A percentile compares a stretch with the other conserved stretches of the same genome.
phyloP scores from a whole-genome alignment of 306 rosid species.

The Rosa lucieae region DNA sequence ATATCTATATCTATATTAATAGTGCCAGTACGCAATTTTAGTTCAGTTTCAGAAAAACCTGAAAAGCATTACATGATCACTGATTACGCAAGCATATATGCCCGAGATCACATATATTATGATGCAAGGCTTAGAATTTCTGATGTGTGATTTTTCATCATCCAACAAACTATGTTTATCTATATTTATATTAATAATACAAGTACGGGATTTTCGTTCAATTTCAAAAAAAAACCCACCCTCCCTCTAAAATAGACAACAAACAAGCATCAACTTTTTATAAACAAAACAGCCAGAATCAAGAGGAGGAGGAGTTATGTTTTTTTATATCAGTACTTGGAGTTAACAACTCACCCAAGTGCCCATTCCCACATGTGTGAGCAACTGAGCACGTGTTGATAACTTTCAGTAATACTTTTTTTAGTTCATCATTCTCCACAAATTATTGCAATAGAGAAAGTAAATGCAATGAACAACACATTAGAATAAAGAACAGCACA shows the following conservation, averaged over 20 bases:
- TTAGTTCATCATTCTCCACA: neutral
- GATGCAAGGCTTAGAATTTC: neutral
- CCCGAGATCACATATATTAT: neutral
- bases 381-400: neutral
- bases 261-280: neutral
- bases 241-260: neutral
- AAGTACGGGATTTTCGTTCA: no score
- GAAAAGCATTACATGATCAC: neutral
- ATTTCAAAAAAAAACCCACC: neutral
- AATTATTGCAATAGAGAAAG: neutral
- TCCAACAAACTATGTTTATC: neutral
- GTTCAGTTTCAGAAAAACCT: neutral
- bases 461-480: neutral
- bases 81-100: neutral
- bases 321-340: neutral
- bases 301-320: neutral
- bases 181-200: neutral
- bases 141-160: neutral
- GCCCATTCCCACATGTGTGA: neutral
- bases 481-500: neutral
- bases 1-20: no score
- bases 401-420: neutral
- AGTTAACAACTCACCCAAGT: neutral
- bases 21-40: neutral
- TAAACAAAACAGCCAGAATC: neutral